Base-by-base conservation (phyloP, 345 rosid species). In the Abelmoschus esculentus region DNA sequence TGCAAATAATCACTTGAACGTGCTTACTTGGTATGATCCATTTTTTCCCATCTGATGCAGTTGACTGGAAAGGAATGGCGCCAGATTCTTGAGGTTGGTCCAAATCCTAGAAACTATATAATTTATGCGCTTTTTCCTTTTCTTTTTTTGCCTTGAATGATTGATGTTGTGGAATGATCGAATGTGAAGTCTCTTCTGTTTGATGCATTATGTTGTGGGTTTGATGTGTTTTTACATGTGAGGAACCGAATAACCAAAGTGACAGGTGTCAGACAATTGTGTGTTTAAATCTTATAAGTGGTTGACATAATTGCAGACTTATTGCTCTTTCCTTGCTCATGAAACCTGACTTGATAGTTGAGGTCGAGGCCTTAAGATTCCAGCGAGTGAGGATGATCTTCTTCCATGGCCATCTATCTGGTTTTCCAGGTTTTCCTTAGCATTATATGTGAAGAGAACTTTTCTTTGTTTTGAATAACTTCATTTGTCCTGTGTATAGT, bases 41-140 rank as follows among this genome's bases (percentile, higher is more conserved):
- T 54, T 46, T 62, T 72, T 54, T 34, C 17, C 17, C 49, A 29
- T 65, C 31, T 76, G 32, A 73, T 76, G 81, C 83, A 89, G 96
- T 74, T 84, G 29, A 79, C 81, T 0, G 96, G 96, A 66, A 87
- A 80, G 73, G 91, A 87, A 60, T 89, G 96, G 96, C 80, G 81
- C 49, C 91, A 81, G 78, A 83, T 89, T 87, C 91, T 89, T 7
- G 96, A 89, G 96, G 96, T 89, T 75, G 63, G 83, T 80, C 19
- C 53, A 38, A 46, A 46, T 69, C 34, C 69, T 15, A 69, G 26
- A 32, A 47, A 44, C 46, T 6, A 47, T 63, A 52, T 66, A 29
- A 18, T 73, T 56, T 67, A 3, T 67, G 14, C 57, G 17, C 26
- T 22, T 22, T 22, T 18, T 53, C 6, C 7, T 3, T 34, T 6